These are phyloP conservation scores for Ustilago tritici DNA, from an alignment of 1,284 basidiomycete genomes.

Conservation along the genomic window DNA sequence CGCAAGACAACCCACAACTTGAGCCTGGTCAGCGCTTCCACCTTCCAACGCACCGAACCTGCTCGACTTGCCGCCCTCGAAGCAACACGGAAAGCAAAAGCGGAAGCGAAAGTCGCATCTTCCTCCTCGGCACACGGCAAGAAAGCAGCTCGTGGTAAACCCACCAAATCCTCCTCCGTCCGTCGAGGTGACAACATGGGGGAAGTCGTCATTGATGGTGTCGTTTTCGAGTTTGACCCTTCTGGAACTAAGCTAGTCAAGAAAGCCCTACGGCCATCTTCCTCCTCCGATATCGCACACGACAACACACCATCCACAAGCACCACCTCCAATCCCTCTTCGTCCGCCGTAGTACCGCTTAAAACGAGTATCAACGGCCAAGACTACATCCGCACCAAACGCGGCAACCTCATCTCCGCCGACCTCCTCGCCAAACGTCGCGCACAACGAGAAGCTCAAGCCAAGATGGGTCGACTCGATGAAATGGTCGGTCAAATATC, in stretches of 20 bases:
- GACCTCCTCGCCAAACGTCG: slow-evolving; percentile 61
- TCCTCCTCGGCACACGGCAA: slow-evolving; percentile 10
- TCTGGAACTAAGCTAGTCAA: slow-evolving; percentile 72
- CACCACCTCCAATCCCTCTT: not conserved
- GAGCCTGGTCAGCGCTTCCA: slow-evolving; percentile 59
- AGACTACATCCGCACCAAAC: slow-evolving; percentile 70
- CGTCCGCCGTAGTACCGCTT: slow-evolving; percentile 21
- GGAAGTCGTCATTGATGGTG: slow-evolving; percentile 72
- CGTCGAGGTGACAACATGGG: slow-evolving; percentile 65
- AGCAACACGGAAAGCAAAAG: slow-evolving; percentile 50
- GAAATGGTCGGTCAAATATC: slow-evolving; percentile 55
- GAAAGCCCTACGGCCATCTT: slow-evolving; percentile 46
- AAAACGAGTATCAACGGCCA: slow-evolving; percentile 70
- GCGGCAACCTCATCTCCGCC: slow-evolving; percentile 71
- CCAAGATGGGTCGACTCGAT: slow-evolving; percentile 54
- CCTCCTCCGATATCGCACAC: not conserved
- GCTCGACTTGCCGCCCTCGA: slow-evolving; percentile 59
- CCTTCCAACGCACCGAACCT: slow-evolving; percentile 60
- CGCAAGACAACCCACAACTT: slow-evolving; percentile 61
- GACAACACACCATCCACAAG: not conserved
- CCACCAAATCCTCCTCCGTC: slow-evolving; percentile 30
- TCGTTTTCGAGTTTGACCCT: slow-evolving; percentile 72
- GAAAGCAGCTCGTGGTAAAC: slow-evolving; percentile 5
- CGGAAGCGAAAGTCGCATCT: slow-evolving; percentile 19
- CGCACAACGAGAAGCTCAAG: slow-evolving; percentile 44